Evolutionary conservation across 371 early-diverging fungal species (phyloP), one percentile per base, ranked within the genome.

Genomic region (Chytridium lagenaria): DNA sequence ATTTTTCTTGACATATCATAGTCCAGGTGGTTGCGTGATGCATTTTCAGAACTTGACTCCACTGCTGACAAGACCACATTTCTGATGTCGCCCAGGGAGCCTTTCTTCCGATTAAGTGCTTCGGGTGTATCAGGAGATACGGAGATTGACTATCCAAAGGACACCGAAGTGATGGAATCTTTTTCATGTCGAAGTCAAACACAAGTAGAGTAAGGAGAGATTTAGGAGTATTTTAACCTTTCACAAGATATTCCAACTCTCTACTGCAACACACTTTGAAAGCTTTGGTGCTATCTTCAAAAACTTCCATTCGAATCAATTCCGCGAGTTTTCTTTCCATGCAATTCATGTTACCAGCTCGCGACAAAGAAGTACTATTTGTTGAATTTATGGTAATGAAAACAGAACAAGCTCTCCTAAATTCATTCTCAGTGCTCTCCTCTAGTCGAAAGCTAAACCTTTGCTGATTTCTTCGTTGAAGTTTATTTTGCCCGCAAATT

Each of bases 291-390:
- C 50, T 80, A 51, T 87, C 87, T 0, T 77, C 81, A 40, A 85
- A 81, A 73, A 85, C 84, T 0, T 82, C 80, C n/a, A 80, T 87
- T 34, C 34, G 81, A 1, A 74, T 87, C 40, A 87, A 87, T 65
- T 75, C 72, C 61, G 72, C 68, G 15, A 86, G 88, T 0, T 83
- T 87, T 50, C 65, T 87, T 34, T 77, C 71, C 40, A 68, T 87
- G 73, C 86, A 87, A 75, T 76, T 76, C 39, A 71, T 76, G 72
- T 28, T 76, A 1, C 70, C 66, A 12, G 31, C 66, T 16, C 67
- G 59, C 26, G 76, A 76, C 12, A 67, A 70, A 30, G 71, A 68
- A 44, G 50, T 59, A 16, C 23, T 59, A 12, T 76, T 76, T 71
- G 68, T 71, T 12, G 71, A 76, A 31, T 76, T 71, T 39, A 49